A percentile compares a stretch with the other conserved stretches of the same genome.
These are phyloP conservation scores for Phylloporus rhodoxanthus DNA, from an alignment of 768 basidiomycete genomes.

Conservation along the genomic window DNA sequence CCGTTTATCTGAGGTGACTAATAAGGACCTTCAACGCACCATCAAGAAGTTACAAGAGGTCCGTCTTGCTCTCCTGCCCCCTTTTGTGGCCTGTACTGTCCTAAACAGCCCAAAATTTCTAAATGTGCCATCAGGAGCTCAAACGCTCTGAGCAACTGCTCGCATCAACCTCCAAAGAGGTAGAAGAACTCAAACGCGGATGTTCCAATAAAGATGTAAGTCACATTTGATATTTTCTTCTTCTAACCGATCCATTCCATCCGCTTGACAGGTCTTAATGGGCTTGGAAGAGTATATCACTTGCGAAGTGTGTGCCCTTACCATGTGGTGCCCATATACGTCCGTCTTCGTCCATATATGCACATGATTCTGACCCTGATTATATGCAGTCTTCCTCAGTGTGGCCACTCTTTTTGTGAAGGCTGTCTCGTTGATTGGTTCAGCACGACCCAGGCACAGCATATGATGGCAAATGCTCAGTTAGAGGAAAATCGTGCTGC, in stretches of 20 bases:
- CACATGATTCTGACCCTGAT: background rate
- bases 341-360: slow-evolving; percentile 31
- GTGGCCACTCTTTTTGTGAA: slow-evolving; percentile 68
- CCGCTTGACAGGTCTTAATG: slow-evolving; percentile 31
- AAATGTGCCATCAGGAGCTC: slow-evolving; percentile 15
- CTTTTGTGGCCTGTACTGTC: background rate
- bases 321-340: slow-evolving; percentile 66
- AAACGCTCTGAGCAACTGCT: slow-evolving; percentile 5
- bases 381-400: slow-evolving; percentile 47
- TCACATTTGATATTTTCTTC: background rate
- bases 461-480: slow-evolving; percentile 43
- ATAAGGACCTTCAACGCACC: slow-evolving; percentile 33
- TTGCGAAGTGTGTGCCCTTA: slow-evolving; percentile 60
- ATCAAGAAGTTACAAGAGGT: slow-evolving; percentile 43
- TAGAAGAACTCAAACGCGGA: slow-evolving; percentile 19
- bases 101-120: background rate
- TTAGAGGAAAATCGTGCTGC: slow-evolving; percentile 33
- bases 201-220: slow-evolving; percentile 8
- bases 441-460: slow-evolving; percentile 42
- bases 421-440: slow-evolving; percentile 55
- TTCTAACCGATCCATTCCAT: background rate
- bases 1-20: slow-evolving; percentile 12
- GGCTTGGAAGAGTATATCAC: slow-evolving; percentile 48
- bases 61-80: background rate
- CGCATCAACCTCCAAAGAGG: slow-evolving; percentile 11